A percentile compares a stretch with the other conserved stretches of the same genome.
These are phyloP conservation scores for Pseudozyma thailandica DNA, from an alignment of 1,284 basidiomycete species.

Conservation along the genomic window DNA sequence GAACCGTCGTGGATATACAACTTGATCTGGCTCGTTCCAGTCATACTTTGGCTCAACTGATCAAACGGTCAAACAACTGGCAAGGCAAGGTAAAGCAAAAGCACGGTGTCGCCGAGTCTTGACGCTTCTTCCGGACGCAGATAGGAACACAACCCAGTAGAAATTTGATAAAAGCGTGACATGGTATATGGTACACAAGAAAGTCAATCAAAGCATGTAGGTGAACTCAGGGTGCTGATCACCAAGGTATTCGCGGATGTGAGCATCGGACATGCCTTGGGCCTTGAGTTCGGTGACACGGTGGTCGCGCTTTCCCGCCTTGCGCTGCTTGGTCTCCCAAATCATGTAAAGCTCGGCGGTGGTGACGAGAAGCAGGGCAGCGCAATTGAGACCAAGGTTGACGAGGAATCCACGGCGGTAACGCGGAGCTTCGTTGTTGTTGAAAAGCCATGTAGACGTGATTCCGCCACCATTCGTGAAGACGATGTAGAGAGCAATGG, in stretches of 20 bases:
- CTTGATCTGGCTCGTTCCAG: no score
- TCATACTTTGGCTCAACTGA: no score
- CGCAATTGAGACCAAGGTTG: constrained; percentile 49
- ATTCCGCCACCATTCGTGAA: constrained; percentile 60
- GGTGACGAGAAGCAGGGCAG: constrained; percentile 40
- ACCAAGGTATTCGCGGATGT: constrained; percentile 57
- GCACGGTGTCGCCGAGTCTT: constrained; percentile 3
- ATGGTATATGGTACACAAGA: constrained; percentile 2
- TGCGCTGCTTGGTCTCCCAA: constrained; percentile 48
- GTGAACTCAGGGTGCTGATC: constrained; percentile 59
- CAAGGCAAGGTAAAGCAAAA: not conserved
- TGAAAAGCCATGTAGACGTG: constrained; percentile 53
- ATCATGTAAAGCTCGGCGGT: constrained; percentile 51
- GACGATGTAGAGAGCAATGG: constrained; percentile 55
- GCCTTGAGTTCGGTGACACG: constrained; percentile 42
- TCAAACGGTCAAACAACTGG: no score
- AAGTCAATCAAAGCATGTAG: constrained; percentile 49
- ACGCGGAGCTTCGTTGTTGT: constrained; percentile 44
- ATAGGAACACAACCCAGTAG: not conserved
- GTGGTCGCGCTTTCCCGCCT: constrained; percentile 48
- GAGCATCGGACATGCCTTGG: constrained; percentile 45
- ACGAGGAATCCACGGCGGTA: constrained; percentile 50
- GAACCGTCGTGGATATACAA: no score
- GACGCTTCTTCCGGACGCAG: not conserved
- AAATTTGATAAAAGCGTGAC: not conserved